Percentiles rank a stretch among this genome's conserved stretches.
Conservation (phyloP, 1,284 basidiomycete genomes). For the Cutaneotrichosporon sp. region DNA sequence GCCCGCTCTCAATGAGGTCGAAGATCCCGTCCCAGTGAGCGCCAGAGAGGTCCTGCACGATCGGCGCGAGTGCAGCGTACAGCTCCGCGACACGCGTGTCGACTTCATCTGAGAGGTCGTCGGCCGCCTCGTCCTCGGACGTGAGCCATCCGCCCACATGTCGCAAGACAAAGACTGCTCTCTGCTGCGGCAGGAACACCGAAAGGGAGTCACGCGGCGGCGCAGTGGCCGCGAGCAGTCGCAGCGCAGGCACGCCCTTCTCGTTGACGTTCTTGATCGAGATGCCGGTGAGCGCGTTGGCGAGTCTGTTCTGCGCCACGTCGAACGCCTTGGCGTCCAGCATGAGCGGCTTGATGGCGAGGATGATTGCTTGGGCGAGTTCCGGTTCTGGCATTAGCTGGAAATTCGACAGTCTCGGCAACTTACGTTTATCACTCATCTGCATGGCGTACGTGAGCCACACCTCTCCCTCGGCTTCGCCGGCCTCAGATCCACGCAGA, state of each 20-base stretch:
- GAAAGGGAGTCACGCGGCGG: constrained; percentile 75
- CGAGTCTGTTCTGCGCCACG: constrained; percentile 84
- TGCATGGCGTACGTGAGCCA: constrained; percentile 71
- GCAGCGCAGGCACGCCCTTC: constrained; percentile 68
- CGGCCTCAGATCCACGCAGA: constrained; percentile 60
- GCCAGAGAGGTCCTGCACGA: constrained; percentile 82
- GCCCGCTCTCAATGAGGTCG: constrained; percentile 81
- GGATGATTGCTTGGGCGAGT: constrained; percentile 65
- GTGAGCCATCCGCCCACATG: constrained; percentile 79
- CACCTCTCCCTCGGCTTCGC: constrained; percentile 65
- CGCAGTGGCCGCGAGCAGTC: constrained; percentile 70
- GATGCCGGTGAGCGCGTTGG: constrained; percentile 72
- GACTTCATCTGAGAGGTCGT: constrained; percentile 65
- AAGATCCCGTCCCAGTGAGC: constrained; percentile 90
- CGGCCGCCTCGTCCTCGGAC: constrained; percentile 67
- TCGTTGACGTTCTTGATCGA: constrained; percentile 63
- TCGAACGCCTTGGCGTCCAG: constrained; percentile 72
- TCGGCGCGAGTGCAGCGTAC: constrained; percentile 75
- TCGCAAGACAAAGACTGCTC: constrained; percentile 87
- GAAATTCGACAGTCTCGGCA: constrained; percentile 12
- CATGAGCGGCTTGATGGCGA: constrained; percentile 63
- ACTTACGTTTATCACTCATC: constrained; percentile 62
- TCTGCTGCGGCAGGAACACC: constrained; percentile 79
- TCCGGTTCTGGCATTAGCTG: constrained; percentile 60
- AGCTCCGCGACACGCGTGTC: constrained; percentile 73